Evolutionary conservation across 164 flowering plant species (phyloP), one percentile per base, ranked within the genome.

Genomic region (Buxus sempervirens): DNA sequence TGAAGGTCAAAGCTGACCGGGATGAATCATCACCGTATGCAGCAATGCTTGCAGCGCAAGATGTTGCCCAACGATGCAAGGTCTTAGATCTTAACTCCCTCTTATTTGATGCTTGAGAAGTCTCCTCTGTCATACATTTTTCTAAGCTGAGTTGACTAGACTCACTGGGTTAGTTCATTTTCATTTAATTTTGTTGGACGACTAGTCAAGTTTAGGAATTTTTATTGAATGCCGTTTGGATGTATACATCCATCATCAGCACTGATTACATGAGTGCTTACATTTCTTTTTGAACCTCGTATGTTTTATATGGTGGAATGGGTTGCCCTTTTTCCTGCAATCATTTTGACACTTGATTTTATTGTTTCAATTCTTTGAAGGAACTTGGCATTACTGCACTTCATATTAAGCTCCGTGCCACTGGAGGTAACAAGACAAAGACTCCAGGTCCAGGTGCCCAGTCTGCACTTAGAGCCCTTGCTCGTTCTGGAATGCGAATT

Each of bases 391-490:
- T 89, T 19, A 89, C 86, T 76, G 93, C 95, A 51, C 82, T 91
- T 57, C 97, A 91, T 64, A 89, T 91, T 28, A 91, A 91, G 80
- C 87, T 89, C 58, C 90, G 95, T 70, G 97, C 97, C 12, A 91
- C 95, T 28, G 97, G 97, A 8, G 97, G 95, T 6, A 91, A 91
- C 80, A 91, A 91, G 78, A 91, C 95, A 4, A 91, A 89, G 83
- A 89, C 97, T 22, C 97, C 93, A 62, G 96, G 97, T 36, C 97
- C 97, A 36, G 97, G 96, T 77, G 96, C 97, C 48, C 96, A 91
- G 75, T 88, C 93, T 76, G 96, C 97, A 6, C 91, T 91, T 15
- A 73, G 95, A 41, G 95, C 95, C 25, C 88, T 91, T 79, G 97
- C 95, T 76, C 91, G 95, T 58, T 88, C 97, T 63, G 93, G 93